Percentiles rank a stretch among this genome's conserved stretches.
Evolutionary conservation across 2,329 filamentous ascomycete species (phyloP).

Genomic region (Magnaporthiopsis incrustans): DNA sequence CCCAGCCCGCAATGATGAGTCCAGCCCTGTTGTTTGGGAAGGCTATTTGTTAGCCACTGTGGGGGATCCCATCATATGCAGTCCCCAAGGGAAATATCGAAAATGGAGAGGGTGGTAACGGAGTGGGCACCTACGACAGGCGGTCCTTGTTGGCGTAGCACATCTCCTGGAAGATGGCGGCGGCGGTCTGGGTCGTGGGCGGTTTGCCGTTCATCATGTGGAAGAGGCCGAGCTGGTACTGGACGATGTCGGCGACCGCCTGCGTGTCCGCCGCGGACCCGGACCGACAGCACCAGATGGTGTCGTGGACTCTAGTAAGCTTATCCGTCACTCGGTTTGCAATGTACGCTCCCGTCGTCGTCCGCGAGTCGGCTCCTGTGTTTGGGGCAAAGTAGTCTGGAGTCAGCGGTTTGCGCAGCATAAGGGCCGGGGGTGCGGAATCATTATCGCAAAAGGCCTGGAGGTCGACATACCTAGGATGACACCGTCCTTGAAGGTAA

Average conservation of each 20-base stretch:
- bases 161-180: slow-evolving; percentile 93
- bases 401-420: neutral
- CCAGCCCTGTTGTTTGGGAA: slow-evolving; percentile 57
- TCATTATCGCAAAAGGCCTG: too few species aligned
- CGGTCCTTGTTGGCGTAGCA: slow-evolving; percentile 97
- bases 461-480: slow-evolving; percentile 60
- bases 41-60: neutral
- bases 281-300: slow-evolving; percentile 98
- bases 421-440: neutral
- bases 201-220: slow-evolving; percentile 81
- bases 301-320: slow-evolving; percentile 95
- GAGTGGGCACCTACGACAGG: slow-evolving; percentile 58
- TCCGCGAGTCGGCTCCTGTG: slow-evolving; percentile 85
- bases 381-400: neutral
- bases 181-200: slow-evolving; percentile 90
- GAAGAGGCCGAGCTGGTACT: slow-evolving; percentile 92
- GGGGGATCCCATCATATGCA: neutral
- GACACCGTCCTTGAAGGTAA: slow-evolving; percentile 97
- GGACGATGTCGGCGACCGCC: slow-evolving; percentile 94
- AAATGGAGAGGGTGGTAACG: neutral
- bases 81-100: too few species aligned
- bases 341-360: slow-evolving; percentile 96
- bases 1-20: slow-evolving; percentile 97
- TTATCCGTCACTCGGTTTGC: slow-evolving; percentile 99
- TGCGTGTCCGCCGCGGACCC: slow-evolving; percentile 97